A percentile compares a stretch with the other conserved stretches of the same genome.
These are phyloP conservation scores for Desmodesmus armatus DNA, from an alignment of 139 green algal genomes.

Conservation along the genomic window DNA sequence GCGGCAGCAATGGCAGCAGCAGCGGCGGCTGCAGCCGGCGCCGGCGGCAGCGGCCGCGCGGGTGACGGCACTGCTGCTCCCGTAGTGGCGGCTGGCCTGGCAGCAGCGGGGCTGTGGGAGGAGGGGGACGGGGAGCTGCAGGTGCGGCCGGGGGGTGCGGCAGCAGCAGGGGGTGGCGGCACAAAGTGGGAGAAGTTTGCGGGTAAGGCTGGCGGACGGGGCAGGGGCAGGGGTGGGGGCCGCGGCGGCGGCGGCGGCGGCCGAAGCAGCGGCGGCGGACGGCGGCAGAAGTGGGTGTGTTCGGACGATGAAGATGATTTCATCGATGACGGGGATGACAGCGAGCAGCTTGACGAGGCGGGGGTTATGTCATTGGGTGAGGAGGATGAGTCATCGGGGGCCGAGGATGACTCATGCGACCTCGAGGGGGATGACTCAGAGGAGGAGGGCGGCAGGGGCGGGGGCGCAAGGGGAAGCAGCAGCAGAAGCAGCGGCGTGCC, in stretches of 20 bases:
- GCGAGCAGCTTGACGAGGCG: no score
- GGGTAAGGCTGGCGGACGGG: background rate
- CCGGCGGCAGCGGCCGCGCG: background rate
- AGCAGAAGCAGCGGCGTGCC: background rate
- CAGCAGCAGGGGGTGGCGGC: constrained; percentile 13
- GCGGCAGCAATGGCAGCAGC: background rate
- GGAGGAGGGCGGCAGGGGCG: background rate
- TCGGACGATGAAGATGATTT: constrained; percentile 33
- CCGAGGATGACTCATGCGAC: background rate
- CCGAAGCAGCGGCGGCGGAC: background rate
- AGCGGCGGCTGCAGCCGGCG: background rate
- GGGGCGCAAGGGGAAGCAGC: background rate
- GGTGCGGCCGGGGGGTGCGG: constrained; percentile 16
- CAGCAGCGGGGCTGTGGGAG: constrained; percentile 29
- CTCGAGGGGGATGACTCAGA: background rate
- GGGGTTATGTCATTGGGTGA: background rate
- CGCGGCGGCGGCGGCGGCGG: background rate
- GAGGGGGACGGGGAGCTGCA: background rate
- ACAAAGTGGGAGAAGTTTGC: constrained; percentile 10
- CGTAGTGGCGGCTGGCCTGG: background rate
- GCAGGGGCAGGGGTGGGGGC: background rate
- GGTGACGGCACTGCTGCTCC: background rate
- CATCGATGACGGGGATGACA: no score
- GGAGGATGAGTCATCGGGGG: background rate
- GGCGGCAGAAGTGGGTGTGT: background rate